Conservation (phyloP, 257 asterid species). For the Paraleonurus japonicus region DNA sequence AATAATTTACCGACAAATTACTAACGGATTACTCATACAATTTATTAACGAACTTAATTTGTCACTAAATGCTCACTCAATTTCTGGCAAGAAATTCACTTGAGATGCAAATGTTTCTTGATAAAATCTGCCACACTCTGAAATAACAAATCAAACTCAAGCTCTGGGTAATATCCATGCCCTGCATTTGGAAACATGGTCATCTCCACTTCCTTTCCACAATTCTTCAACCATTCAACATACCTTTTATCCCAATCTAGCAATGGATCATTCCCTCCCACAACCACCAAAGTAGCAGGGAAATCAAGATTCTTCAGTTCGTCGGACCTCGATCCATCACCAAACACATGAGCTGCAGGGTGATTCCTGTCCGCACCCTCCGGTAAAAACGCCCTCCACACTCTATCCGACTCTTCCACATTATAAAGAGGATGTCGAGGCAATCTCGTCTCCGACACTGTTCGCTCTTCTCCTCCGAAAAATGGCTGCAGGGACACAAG, state of each 20-base stretch:
- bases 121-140: constrained; percentile 12
- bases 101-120: neutral
- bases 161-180: neutral
- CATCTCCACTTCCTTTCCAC: constrained; percentile 27
- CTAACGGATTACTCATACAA: too few species aligned
- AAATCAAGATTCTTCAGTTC: constrained; percentile 16
- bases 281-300: constrained; percentile 32
- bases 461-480: too few species aligned
- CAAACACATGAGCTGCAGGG: constrained; percentile 42
- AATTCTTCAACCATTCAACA: constrained; percentile 19
- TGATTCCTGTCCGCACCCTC: constrained; percentile 41
- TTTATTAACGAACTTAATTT: too few species aligned
- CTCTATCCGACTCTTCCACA: constrained; percentile 18
- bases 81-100: neutral
- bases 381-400: constrained; percentile 44
- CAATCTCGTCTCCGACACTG: too few species aligned
- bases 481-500: too few species aligned
- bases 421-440: too few species aligned
- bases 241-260: constrained; percentile 30
- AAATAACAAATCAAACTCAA: constrained; percentile 21
- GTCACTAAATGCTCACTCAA: too few species aligned
- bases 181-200: neutral
- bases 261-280: too few species aligned
- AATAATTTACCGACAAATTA: too few species aligned
- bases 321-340: neutral